These are phyloP conservation scores for Cytospora piceicola DNA, from an alignment of 2,329 filamentous ascomycete genomes.

Conservation along the genomic window DNA sequence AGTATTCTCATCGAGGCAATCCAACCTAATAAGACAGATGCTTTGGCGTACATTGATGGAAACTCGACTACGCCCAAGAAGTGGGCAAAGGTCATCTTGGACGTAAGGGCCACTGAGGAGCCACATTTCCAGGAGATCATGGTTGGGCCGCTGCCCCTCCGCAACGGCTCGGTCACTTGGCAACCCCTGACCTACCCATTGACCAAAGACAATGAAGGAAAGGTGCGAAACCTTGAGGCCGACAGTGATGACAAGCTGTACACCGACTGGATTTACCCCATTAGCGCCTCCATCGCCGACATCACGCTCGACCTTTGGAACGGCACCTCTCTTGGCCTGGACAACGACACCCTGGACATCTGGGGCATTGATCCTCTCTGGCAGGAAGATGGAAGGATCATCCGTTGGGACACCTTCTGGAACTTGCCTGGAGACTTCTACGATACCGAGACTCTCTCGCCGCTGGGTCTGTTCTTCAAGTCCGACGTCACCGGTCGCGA, in stretches of 20 bases:
- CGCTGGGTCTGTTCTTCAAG: conserved; percentile 49
- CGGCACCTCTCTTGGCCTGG: conserved; percentile 42
- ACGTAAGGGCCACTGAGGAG: conserved; percentile 44
- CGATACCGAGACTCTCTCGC: conserved; percentile 49
- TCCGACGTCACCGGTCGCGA: conserved; percentile 56
- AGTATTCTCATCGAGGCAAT: conserved; percentile 44
- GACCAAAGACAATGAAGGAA: conserved; percentile 45
- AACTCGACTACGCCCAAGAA: conserved; percentile 41
- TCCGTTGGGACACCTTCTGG: conserved; percentile 54
- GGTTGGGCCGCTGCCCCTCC: conserved; percentile 54
- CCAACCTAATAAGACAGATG: conserved; percentile 54
- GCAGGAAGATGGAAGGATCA: conserved; percentile 46
- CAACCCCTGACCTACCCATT: conserved; percentile 48
- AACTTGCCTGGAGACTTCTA: conserved; percentile 43
- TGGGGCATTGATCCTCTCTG: conserved; percentile 48
- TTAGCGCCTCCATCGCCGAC: conserved; percentile 44
- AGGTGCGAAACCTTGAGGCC: conserved; percentile 46
- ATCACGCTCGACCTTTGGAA: conserved; percentile 52
- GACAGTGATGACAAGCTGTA: conserved; percentile 39
- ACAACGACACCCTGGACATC: conserved; percentile 48
- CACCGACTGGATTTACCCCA: conserved; percentile 41
- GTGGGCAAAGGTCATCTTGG: conserved; percentile 50
- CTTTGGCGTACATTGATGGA: conserved; percentile 48
- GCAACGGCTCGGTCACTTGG: conserved; percentile 42
- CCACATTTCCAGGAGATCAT: conserved; percentile 49